Evolutionary conservation across 2,329 filamentous ascomycete species (phyloP).

Genomic region (Alternaria consortialis): DNA sequence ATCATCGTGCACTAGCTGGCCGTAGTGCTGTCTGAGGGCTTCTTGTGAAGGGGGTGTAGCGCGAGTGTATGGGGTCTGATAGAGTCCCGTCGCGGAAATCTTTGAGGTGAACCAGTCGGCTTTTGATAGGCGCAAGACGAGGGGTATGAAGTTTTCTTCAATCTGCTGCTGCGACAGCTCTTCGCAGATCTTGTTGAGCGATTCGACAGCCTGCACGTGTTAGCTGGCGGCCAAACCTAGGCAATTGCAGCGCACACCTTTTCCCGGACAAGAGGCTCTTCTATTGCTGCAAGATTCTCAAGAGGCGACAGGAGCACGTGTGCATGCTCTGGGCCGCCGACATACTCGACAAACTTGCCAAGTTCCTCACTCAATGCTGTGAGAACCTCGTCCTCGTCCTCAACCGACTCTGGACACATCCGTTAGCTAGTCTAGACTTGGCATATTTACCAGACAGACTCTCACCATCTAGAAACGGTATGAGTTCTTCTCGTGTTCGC

Average conservation of each 20-base stretch:
- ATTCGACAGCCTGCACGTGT: conserved; percentile 84
- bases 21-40: conserved; percentile 89
- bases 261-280: conserved; percentile 96
- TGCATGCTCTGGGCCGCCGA: conserved; percentile 90
- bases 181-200: conserved; percentile 98
- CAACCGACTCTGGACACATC: conserved; percentile 81
- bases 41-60: conserved; percentile 88
- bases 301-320: conserved; percentile 96
- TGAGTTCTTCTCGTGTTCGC: conserved; percentile 96
- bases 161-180: conserved; percentile 91
- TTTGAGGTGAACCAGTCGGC: conserved; percentile 99
- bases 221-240: conserved; percentile 30
- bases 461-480: conserved; percentile 98
- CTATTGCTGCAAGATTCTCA: conserved; percentile 97
- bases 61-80: conserved; percentile 91
- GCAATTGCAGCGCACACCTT: conserved; percentile 70
- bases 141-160: conserved; percentile 96
- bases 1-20: conserved; percentile 93
- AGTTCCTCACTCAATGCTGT: conserved; percentile 97
- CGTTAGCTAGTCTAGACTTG: conserved; percentile 43
- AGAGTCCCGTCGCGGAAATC: conserved; percentile 96
- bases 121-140: conserved; percentile 95
- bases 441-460: conserved; percentile 33
- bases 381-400: conserved; percentile 98
- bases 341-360: conserved; percentile 95